These are phyloP conservation scores for Raddia distichophylla DNA, from an alignment of 176 grass and related monocot species.

Conservation along the genomic window DNA sequence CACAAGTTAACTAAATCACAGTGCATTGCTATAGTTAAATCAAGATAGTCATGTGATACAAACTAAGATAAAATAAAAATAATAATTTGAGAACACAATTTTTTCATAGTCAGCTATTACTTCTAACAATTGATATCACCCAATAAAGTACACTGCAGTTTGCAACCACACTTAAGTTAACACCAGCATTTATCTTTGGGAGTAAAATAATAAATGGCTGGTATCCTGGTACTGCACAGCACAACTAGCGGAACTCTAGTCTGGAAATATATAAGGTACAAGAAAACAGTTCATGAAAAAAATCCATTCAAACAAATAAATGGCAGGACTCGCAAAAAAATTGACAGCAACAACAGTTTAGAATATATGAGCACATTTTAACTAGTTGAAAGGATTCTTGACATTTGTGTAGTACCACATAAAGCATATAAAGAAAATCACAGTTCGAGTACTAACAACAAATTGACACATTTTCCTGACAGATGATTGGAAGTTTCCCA, in stretches of 20 bases:
- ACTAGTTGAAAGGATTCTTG: not conserved
- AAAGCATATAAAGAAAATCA: not conserved
- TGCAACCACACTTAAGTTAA: conserved; percentile 13
- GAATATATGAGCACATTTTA: not conserved
- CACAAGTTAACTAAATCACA: not conserved
- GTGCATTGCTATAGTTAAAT: conserved; percentile 2
- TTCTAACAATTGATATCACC: not conserved
- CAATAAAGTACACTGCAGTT: not conserved
- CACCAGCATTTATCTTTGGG: not conserved
- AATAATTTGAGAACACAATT: not conserved
- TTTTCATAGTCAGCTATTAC: not conserved
- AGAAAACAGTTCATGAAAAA: not conserved
- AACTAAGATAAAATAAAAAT: not conserved
- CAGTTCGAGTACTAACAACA: not conserved
- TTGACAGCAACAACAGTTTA: not conserved
- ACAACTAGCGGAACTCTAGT: conserved; percentile 1
- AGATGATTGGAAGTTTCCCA: not conserved
- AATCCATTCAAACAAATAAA: conserved; percentile 9
- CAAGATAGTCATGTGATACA: not conserved
- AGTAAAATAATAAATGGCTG: not conserved
- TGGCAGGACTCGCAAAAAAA: not conserved
- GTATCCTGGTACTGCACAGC: not conserved
- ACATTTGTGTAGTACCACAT: not conserved
- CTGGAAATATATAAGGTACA: not conserved
- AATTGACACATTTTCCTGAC: not conserved